Evolutionary conservation across 225 moss, liverwort and hornwort genomes (phyloP), one percentile per base, ranked within the genome.

Genomic region (Pleurozium schreberi): DNA sequence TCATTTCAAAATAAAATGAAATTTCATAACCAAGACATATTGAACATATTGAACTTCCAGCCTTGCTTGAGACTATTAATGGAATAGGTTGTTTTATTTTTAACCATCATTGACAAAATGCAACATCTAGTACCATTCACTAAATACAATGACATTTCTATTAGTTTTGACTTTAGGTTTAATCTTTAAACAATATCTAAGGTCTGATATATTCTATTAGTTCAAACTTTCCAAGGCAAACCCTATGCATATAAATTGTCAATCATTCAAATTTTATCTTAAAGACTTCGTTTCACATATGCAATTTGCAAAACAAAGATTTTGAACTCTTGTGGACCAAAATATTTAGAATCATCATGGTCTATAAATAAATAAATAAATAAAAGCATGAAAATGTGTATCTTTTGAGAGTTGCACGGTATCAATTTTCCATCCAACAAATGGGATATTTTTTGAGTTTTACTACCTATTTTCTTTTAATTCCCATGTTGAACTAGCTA

Each of bases 171-270:
- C 8, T 50, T 77, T 23, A 14, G 8, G 6, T 23, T 77, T 6
- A 38, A 53, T 36, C 14, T 1, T 76, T 0, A 23, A 23, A 36
- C 3, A 76, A 3, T 5, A 34, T 22, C 38, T 15, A 23, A 15
- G 9, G 13, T 23, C 9, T 1, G 0, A 23, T 50, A 9, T 23
- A 14, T 22, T 76, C 23, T 3, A 21, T 53, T 14, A 11, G 23
- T 53, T 38, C 14, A 77, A 76, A 77, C 15, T 36, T 38, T 53
- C 8, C 2, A 23, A 38, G 53, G 3, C 53, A 53, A 53, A 53
- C 2, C 3, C 0, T 23, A 0, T 14, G 13, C 1, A 53, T 53
- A 38, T 9, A 53, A 53, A 15, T 53, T 50, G 2, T 20, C 1
- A 33, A 22, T 77, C 7, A 36, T n/a, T n/a, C n/a, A n/a, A n/a